Percentiles rank a stretch among this genome's conserved stretches.
Evolutionary conservation across 2,329 filamentous ascomycete species (phyloP).

Genomic region (Aspergillus clavatus): DNA sequence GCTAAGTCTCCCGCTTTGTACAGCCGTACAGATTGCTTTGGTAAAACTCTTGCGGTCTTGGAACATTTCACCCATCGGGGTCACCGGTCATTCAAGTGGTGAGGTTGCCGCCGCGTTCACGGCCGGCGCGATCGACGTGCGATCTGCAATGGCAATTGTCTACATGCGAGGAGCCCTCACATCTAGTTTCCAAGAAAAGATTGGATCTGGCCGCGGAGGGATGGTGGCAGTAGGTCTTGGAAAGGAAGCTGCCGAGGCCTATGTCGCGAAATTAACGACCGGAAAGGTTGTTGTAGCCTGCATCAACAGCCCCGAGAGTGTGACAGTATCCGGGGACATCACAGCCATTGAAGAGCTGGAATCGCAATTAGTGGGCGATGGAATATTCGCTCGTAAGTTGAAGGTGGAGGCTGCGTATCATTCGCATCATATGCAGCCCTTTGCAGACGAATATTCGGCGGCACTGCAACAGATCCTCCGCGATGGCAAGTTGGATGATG

Average conservation of each 20-base stretch:
- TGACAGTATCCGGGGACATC: not conserved
- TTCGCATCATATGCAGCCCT: not conserved
- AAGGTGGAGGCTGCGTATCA: slow-evolving; percentile 3
- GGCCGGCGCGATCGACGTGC: slow-evolving; percentile 12
- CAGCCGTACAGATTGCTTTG: slow-evolving; percentile 24
- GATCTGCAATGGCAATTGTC: slow-evolving; percentile 1
- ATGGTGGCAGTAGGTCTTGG: not conserved
- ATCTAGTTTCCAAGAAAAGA: not conserved
- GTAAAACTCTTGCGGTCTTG: slow-evolving; percentile 20
- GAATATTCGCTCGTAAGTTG: not conserved
- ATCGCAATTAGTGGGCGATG: not conserved
- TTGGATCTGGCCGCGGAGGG: not conserved
- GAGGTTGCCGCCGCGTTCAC: slow-evolving; percentile 24
- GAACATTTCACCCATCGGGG: slow-evolving; percentile 14
- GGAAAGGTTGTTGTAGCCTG: slow-evolving; percentile 1
- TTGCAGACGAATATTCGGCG: no score
- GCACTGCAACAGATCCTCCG: no score
- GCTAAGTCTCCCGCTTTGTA: slow-evolving; percentile 11
- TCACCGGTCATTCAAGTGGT: slow-evolving; percentile 23
- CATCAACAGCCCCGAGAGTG: slow-evolving; percentile 1
- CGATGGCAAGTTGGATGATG: no score
- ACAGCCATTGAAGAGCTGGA: not conserved
- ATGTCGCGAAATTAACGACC: not conserved
- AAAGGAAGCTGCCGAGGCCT: not conserved
- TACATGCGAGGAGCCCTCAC: not conserved